Percentiles rank a stretch among this genome's conserved stretches.
Conservation (phyloP, 2,329 filamentous ascomycete species). For the Fusarium beomiforme region DNA sequence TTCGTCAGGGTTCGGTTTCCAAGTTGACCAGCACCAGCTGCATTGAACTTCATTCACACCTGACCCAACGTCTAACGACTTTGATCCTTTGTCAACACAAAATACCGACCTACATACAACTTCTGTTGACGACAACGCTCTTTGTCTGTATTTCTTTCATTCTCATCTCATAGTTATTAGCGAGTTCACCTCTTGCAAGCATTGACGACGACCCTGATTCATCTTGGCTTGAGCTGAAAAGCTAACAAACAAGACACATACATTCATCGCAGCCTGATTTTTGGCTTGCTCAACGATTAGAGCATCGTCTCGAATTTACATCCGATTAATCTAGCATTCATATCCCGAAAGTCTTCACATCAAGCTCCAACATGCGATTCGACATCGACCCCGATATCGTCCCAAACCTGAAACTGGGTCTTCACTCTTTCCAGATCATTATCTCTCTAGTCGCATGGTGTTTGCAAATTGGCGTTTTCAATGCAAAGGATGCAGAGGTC, state of each 20-base stretch:
- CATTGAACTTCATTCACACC: conserved; percentile 26
- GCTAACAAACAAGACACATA: conserved; percentile 23
- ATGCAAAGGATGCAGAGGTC: conserved; percentile 57
- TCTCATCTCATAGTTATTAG: neutral
- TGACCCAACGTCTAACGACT: conserved; percentile 14
- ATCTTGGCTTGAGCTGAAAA: conserved; percentile 17
- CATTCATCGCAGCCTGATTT: conserved; percentile 4
- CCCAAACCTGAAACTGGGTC: conserved; percentile 64
- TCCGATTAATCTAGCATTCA: neutral
- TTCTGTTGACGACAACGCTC: conserved; percentile 20
- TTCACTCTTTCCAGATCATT: conserved; percentile 66
- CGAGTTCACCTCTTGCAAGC: conserved; percentile 1
- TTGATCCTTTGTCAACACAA: conserved; percentile 8
- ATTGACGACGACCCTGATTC: conserved; percentile 22
- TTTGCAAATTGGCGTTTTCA: conserved; percentile 69
- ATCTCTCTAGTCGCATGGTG: conserved; percentile 66
- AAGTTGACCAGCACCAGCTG: conserved; percentile 10
- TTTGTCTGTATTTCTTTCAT: conserved; percentile 13
- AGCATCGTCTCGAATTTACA: neutral
- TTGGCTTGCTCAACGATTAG: neutral
- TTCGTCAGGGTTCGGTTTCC: conserved; percentile 35
- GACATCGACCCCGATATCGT: conserved; percentile 65
- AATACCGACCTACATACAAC: conserved; percentile 5
- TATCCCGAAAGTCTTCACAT: neutral
- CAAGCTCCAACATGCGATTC: conserved; percentile 53